Evolutionary conservation across 768 basidiomycete genomes (phyloP).

Genomic region (Ramaria sp.): DNA sequence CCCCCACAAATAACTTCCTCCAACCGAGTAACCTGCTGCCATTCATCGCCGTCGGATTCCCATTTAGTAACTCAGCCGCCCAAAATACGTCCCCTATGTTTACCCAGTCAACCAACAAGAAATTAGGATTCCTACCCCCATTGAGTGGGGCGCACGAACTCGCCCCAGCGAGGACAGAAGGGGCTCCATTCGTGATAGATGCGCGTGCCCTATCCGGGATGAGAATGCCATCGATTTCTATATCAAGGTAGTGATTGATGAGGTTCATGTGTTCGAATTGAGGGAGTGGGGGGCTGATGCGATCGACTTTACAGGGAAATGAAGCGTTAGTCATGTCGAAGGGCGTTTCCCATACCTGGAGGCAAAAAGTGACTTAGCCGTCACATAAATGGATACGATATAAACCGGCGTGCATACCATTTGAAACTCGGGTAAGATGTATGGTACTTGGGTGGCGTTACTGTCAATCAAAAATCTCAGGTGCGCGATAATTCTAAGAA

Average conservation of each 20-base stretch:
- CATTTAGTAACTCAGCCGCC: constrained; percentile 24
- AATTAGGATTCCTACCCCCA: constrained; percentile 36
- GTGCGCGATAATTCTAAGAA: too few relatives aligned
- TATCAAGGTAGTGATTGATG: constrained; percentile 50
- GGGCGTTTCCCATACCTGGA: constrained; percentile 48
- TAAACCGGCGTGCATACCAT: constrained; percentile 27
- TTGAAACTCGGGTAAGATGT: constrained; percentile 46
- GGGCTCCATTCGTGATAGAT: constrained; percentile 20
- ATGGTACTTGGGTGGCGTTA: constrained; percentile 23
- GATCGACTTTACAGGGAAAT: constrained; percentile 46
- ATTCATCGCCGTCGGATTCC: not conserved
- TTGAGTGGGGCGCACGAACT: constrained; percentile 34
- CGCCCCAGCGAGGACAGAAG: constrained; percentile 30
- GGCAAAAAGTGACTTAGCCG: not conserved
- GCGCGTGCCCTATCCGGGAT: constrained; percentile 24
- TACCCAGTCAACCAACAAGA: constrained; percentile 44
- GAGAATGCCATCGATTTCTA: constrained; percentile 23
- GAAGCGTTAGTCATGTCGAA: constrained; percentile 37
- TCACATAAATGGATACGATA: not conserved
- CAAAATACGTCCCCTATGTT: constrained; percentile 34
- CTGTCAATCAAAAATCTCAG: not conserved
- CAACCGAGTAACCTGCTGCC: not conserved
- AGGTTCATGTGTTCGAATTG: constrained; percentile 43
- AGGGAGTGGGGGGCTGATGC: constrained; percentile 37
- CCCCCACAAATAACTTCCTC: not conserved